Base-by-base conservation (phyloP, 768 basidiomycete genomes). In the Rhodotorula paludigena region DNA sequence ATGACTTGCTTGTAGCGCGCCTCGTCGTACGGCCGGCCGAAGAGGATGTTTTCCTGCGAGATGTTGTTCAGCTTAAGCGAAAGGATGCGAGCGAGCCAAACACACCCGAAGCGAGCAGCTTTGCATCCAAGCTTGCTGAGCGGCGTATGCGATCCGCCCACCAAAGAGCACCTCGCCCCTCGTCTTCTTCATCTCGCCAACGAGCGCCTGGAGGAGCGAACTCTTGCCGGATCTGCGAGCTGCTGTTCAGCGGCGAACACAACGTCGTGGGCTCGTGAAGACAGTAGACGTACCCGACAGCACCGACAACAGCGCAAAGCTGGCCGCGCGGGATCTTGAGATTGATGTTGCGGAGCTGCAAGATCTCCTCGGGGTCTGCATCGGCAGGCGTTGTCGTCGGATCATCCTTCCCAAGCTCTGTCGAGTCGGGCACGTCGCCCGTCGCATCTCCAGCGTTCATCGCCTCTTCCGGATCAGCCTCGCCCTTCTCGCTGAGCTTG, bases 101-200 rank as follows among this genome's bases (percentile, higher is more conserved):
- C 44, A 18, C 28, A 36, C 57, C 39, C 79, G 80, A 41, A 68
- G 57, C 38, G 62, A 63, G 53, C 67, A 68, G 10, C 52, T 55
- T 70, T 92, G 89, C 64, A 97, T 93, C 91, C 92, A 96, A 18
- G 92, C 87, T 51, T 82, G 86, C 76, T 97, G 92, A 87, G 85
- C 65, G 73, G 89, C 92, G 77, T 92, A 90, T 1, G 85, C 86
- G 16, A 75, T 63, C 18, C 51, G 64, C 84, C 80, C 89, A 86
- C 89, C 87, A 74, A 92, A 90, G 36, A 80, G 81, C 47, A 90
- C 83, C 15, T 79, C 82, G 14, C 90, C 90, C 15, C 80, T 77
- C 0, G 84, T 87, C 69, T 82, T 81, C 64, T 87, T 82, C 92
- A 93, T 93, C 77, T 93, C 92, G 8, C 88, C 88, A 66, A 89